These are phyloP conservation scores for Curvularia verruculosa DNA, from an alignment of 2,329 filamentous ascomycete genomes.

Conservation along the genomic window DNA sequence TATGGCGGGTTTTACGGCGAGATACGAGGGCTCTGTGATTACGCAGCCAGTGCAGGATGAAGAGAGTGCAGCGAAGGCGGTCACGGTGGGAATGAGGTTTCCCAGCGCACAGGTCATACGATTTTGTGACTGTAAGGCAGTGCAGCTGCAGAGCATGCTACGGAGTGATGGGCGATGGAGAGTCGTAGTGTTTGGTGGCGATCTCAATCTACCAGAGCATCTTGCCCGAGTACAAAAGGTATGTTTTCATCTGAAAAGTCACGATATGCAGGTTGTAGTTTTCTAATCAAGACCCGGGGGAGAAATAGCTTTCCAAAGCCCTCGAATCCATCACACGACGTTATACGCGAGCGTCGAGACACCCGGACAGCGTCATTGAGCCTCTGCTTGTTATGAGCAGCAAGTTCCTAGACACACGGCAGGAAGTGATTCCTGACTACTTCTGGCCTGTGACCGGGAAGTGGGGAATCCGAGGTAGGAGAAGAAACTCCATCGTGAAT, in stretches of 20 bases:
- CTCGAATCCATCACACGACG: slow-evolving; percentile 43
- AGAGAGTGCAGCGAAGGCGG: slow-evolving; percentile 46
- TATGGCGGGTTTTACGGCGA: slow-evolving; percentile 64
- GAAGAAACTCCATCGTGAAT: no score
- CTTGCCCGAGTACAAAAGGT: slow-evolving; percentile 49
- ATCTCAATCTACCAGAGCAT: slow-evolving; percentile 43
- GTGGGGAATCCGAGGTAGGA: slow-evolving; percentile 60
- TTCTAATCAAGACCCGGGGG: not conserved
- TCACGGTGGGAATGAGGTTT: slow-evolving; percentile 56
- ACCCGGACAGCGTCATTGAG: slow-evolving; percentile 64
- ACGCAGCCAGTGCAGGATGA: slow-evolving; percentile 43
- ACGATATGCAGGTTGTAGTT: not conserved
- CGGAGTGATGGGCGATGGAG: slow-evolving; percentile 61
- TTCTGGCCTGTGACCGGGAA: slow-evolving; percentile 64
- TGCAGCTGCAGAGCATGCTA: slow-evolving; percentile 59
- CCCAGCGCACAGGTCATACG: slow-evolving; percentile 65
- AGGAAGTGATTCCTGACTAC: slow-evolving; percentile 60
- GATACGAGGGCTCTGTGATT: slow-evolving; percentile 60
- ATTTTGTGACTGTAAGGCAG: slow-evolving; percentile 63
- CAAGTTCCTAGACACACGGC: slow-evolving; percentile 56
- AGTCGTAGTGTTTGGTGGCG: slow-evolving; percentile 57
- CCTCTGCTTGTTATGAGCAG: slow-evolving; percentile 61
- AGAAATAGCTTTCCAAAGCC: slow-evolving; percentile 25
- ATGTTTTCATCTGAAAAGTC: slow-evolving; percentile 13
- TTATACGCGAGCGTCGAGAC: slow-evolving; percentile 52